Base-by-base conservation (phyloP, 768 basidiomycete genomes). In the Boletus pseudopeckii region DNA sequence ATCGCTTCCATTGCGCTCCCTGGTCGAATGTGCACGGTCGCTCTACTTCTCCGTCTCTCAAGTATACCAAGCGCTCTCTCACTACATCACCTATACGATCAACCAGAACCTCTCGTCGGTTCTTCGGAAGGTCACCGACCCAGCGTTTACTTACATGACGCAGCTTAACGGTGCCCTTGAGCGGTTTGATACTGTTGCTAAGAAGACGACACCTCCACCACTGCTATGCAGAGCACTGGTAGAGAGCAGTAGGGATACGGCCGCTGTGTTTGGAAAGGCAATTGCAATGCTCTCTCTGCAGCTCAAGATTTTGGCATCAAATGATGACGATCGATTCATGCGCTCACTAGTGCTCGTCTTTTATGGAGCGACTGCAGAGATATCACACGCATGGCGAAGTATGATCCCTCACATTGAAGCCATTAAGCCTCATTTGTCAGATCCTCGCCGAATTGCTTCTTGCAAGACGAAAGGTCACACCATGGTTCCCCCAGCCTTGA, bases 31-130 rank as follows among this genome's bases (percentile, higher is more conserved):
- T n/a, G 86, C 92, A 43, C 86, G 97, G 26, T 93, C 90, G 22
- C 85, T 98, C 52, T 79, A 98, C 37, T 98, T 97, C 66, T 88
- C 92, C 3, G 78, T 93, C 57, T 91, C 90, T 39, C 95, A 98
- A 71, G 82, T 98, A 40, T 89, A 96, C 66, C 85, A 93, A 60
- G 85, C 91, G 0, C 74, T 99, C 40, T 85, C 90, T 48, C 90
- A 95, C 62, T 96, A 94, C 70, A 86, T 87, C 34, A 78, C 86
- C 20, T 88, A 89, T 57, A 87, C 88, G 30, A 82, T 86, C 55
- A 86, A 93, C 64, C 91, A 95, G 48, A 83, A 90, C 20, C 77
- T 94, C 26, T 84, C 92, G 6, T 82, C 85, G 5, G 81, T 91
- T 7, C 78, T 98, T 53, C 77, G 82, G 44, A 90, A 92, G 65